Evolutionary conservation across 2,329 filamentous ascomycete species (phyloP), one percentile per base, ranked within the genome.

Genomic region (Chaetomiaceae sp.): DNA sequence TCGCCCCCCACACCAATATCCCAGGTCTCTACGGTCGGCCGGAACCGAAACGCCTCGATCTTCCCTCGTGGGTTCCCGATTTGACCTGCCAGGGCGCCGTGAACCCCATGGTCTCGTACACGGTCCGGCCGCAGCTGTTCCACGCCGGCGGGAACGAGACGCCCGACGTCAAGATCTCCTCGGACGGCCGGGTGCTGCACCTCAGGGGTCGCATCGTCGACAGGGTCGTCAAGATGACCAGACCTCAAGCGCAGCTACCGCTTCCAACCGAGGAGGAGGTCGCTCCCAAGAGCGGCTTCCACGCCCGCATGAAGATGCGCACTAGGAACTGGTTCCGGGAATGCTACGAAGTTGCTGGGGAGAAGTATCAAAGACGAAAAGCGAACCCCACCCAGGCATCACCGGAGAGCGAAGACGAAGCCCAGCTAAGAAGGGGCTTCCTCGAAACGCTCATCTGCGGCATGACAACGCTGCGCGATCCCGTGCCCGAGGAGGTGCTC

Each of bases 41-140:
- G 14, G 9, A 1, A 25, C 3, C 19, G 9, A 2, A 22, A 2
- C 44, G 34, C 11, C 46, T 39, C 19, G 25, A 2, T 6, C 36
- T 48, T 7, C 46, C 46, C 5, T 39, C 46, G 1, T 48, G 46
- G 46, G 46, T 48, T 14, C 46, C 46, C 3, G 46, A 48, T 8
- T 11, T 48, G 23, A 22, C 46, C 1, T 31, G 46, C 7, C 46
- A 48, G 36, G 46, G 34, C 14, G 6, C 11, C 2, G 46, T 31
- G 25, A 31, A 48, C 25, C 36, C 36, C 23, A 12, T 48, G 9
- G 36, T 48, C 4, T 39, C 46, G 3, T 48, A 39, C 36, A 39
- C 36, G 8, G 33, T 39, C 36, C 46, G 36, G 11, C 36, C 36
- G 17, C 46, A 48, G 23, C 46, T 39, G 9, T 48, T 48, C 17